phyloP scores from a whole-genome alignment of 192 early-diverging fungal species.

The Radiomyces spectabilis region DNA sequence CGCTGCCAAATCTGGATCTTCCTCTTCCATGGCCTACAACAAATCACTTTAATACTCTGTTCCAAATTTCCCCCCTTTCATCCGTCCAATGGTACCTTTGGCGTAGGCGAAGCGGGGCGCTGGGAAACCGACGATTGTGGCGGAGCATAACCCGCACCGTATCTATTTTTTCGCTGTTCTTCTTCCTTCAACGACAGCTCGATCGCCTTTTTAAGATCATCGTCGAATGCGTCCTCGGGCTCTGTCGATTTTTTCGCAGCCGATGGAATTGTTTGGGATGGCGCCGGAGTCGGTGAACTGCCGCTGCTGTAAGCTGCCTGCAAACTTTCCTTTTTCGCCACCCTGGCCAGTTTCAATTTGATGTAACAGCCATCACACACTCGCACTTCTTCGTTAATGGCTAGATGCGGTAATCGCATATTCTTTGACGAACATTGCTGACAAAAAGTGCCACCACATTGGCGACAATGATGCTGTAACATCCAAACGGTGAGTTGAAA shows the following conservation, averaged over 20 bases:
- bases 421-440: slow-evolving; percentile 88
- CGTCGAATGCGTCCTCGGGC: slow-evolving; percentile 63
- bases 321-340: too few species aligned
- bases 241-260: too few species aligned
- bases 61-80: too few species aligned
- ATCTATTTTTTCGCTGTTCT: slow-evolving; percentile 35
- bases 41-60: too few species aligned
- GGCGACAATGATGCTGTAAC: slow-evolving; percentile 86
- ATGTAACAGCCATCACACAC: slow-evolving; percentile 93
- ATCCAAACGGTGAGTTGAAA: neutral
- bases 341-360: slow-evolving; percentile 40
- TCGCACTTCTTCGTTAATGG: slow-evolving; percentile 82
- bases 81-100: too few species aligned
- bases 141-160: slow-evolving; percentile 31
- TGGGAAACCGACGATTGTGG: too few species aligned
- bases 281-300: too few species aligned
- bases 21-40: slow-evolving; percentile 28
- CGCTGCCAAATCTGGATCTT: slow-evolving; percentile 64
- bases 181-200: slow-evolving; percentile 81
- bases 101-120: too few species aligned
- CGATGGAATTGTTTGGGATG: too few species aligned
- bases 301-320: too few species aligned
- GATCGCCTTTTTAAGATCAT: slow-evolving; percentile 89
- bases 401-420: slow-evolving; percentile 76
- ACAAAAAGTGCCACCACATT: slow-evolving; percentile 93